phyloP scores from a whole-genome alignment of 2,329 filamentous ascomycete genomes.

The Blastomyces parvus region DNA sequence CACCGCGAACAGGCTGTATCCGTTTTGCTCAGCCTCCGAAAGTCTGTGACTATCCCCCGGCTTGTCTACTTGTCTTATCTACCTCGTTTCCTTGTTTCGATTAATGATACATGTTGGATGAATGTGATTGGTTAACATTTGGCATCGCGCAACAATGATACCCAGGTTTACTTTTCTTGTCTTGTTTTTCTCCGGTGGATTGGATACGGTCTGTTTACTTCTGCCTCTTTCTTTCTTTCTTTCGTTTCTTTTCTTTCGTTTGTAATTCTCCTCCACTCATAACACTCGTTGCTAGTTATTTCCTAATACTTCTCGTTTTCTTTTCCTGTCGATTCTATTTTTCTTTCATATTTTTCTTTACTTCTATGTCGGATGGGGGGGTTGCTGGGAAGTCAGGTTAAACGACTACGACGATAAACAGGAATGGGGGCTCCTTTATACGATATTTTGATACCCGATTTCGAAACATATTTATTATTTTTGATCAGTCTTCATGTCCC shows the following conservation, averaged over 20 bases:
- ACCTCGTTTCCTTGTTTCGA: background rate
- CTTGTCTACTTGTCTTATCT: background rate
- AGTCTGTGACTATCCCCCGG: conserved; percentile 1
- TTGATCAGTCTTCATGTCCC: background rate
- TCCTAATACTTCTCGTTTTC: background rate
- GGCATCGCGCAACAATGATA: conserved; percentile 7
- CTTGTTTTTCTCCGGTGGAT: conserved; percentile 3
- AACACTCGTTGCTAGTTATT: background rate
- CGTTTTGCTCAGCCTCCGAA: background rate
- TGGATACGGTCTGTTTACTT: background rate
- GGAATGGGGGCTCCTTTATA: background rate
- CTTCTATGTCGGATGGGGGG: background rate
- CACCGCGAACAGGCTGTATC: background rate
- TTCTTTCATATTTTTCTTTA: background rate
- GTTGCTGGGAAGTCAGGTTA: background rate
- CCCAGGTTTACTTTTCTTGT: conserved; percentile 9
- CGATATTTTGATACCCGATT: background rate
- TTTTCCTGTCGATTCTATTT: background rate
- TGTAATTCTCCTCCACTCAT: conserved; percentile 1
- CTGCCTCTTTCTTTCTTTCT: no score
- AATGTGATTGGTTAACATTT: conserved; percentile 6
- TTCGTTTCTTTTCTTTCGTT: no score
- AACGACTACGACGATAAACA: background rate
- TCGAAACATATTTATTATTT: background rate
- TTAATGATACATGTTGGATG: background rate